Conservation (phyloP, 805 yeast species). For the Kuraishia hungarica region DNA sequence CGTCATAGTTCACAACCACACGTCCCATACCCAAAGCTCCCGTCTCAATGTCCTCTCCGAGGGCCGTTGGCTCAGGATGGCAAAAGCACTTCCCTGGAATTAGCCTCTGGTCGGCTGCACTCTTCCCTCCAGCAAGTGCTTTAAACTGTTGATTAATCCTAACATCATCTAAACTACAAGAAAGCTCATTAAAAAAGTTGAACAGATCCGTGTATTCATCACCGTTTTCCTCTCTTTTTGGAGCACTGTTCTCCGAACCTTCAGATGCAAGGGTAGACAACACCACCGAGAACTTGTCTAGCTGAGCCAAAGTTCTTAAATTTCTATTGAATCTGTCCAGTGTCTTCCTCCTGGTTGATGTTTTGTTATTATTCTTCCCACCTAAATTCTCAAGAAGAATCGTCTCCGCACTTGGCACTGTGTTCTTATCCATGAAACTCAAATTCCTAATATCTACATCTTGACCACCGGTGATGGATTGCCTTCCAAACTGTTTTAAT, state of each 20-base stretch:
- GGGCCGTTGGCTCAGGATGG: background rate
- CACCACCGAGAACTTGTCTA: slow-evolving; percentile 20
- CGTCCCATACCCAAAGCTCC: slow-evolving; percentile 19
- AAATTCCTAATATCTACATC: background rate
- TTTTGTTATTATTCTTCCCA: background rate
- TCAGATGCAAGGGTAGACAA: background rate
- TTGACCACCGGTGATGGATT: background rate
- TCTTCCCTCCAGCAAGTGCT: background rate
- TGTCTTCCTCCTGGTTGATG: slow-evolving; percentile 9
- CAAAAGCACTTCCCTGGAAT: background rate
- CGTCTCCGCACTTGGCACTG: slow-evolving; percentile 16
- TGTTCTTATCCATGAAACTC: slow-evolving; percentile 1
- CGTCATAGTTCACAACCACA: slow-evolving; percentile 16
- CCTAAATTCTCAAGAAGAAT: slow-evolving; percentile 19
- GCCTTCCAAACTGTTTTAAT: slow-evolving; percentile 12
- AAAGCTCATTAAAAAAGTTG: slow-evolving; percentile 19
- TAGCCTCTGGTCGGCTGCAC: background rate
- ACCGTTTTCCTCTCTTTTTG: slow-evolving; percentile 4
- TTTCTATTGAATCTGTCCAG: slow-evolving; percentile 24
- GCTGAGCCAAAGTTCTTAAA: slow-evolving; percentile 20
- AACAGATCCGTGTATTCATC: slow-evolving; percentile 16
- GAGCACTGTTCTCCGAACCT: slow-evolving; percentile 7
- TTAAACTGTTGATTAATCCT: slow-evolving; percentile 7
- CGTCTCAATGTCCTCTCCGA: slow-evolving; percentile 9
- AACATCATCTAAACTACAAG: slow-evolving; percentile 14